A percentile compares a stretch with the other conserved stretches of the same genome.
Evolutionary conservation across 2,329 filamentous ascomycete genomes (phyloP).

Genomic region (Dactylellina parvicollis): DNA sequence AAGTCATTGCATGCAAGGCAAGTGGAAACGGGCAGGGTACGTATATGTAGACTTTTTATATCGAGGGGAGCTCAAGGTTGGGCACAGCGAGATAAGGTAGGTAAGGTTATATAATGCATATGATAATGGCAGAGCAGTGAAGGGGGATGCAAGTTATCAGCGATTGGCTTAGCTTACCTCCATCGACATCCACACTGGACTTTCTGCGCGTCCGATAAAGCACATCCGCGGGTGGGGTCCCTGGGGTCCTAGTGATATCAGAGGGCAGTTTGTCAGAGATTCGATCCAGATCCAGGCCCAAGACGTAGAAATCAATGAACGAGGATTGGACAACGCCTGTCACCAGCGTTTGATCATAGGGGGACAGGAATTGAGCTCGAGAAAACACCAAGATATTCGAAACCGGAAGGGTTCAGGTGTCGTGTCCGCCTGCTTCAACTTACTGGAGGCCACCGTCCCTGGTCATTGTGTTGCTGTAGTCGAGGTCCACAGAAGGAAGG

Average conservation of each 20-base stretch:
- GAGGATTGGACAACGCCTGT: background rate
- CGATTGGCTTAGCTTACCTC: constrained; percentile 53
- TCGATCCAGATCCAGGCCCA: constrained; percentile 36
- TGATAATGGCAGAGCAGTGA: constrained; percentile 28
- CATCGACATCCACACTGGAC: constrained; percentile 53
- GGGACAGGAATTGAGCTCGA: background rate
- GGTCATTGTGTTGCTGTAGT: constrained; percentile 50
- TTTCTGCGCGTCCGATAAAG: constrained; percentile 41
- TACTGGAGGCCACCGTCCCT: constrained; percentile 37
- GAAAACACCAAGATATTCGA: constrained; percentile 29
- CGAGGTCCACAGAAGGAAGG: constrained; percentile 44
- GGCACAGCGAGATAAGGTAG: constrained; percentile 40
- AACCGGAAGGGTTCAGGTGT: constrained; percentile 30
- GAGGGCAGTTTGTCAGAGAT: constrained; percentile 52
- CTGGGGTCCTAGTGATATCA: constrained; percentile 50
- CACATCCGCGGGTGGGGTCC: constrained; percentile 42
- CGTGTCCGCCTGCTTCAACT: constrained; percentile 37
- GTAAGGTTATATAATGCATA: constrained; percentile 53
- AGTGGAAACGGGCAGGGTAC: constrained; percentile 22
- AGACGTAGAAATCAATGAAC: constrained; percentile 3
- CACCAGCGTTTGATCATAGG: constrained; percentile 8
- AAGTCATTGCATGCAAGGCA: constrained; percentile 33
- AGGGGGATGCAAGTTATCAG: constrained; percentile 36
- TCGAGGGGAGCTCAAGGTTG: constrained; percentile 36
- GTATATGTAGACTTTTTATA: constrained; percentile 43